A percentile compares a stretch with the other conserved stretches of the same genome.
phyloP scores from a whole-genome alignment of 2,329 filamentous ascomycete genomes.

The Raffaelea ambrosiae region DNA sequence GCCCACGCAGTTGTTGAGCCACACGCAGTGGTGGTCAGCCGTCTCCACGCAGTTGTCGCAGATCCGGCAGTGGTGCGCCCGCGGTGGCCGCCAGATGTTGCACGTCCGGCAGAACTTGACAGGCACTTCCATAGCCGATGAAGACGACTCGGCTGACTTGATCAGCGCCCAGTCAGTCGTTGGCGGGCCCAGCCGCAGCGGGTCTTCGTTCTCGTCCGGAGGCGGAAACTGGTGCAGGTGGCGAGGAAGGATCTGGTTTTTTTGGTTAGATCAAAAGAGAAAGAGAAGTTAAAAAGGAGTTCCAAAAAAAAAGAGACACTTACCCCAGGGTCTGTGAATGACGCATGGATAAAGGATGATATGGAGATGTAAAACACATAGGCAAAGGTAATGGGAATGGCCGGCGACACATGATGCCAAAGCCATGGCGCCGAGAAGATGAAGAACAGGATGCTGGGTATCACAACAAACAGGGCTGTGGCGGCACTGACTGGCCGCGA shows the following conservation, averaged over 20 bases:
- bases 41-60: conserved; percentile 98
- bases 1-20: conserved; percentile 97
- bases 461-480: conserved; percentile 70
- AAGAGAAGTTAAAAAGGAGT: not conserved
- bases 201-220: conserved; percentile 66
- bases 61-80: conserved; percentile 90
- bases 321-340: conserved; percentile 85
- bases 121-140: conserved; percentile 92
- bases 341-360: conserved; percentile 91
- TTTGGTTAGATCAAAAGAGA: not conserved
- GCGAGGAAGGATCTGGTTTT: conserved; percentile 70
- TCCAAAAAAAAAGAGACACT: conserved; percentile 27
- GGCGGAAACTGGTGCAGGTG: conserved; percentile 88
- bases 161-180: conserved; percentile 94
- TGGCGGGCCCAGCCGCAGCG: conserved; percentile 69
- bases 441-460: conserved; percentile 79
- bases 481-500: conserved; percentile 83
- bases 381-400: conserved; percentile 79
- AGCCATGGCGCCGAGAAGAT: conserved; percentile 75
- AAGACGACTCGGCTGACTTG: conserved; percentile 63
- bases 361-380: conserved; percentile 88
- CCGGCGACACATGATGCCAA: conserved; percentile 79
- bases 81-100: conserved; percentile 92
- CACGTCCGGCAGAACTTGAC: conserved; percentile 98
- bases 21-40: conserved; percentile 96